A percentile compares a stretch with the other conserved stretches of the same genome.
Conservation (phyloP, 768 basidiomycete species). For the Russula olivacea region DNA sequence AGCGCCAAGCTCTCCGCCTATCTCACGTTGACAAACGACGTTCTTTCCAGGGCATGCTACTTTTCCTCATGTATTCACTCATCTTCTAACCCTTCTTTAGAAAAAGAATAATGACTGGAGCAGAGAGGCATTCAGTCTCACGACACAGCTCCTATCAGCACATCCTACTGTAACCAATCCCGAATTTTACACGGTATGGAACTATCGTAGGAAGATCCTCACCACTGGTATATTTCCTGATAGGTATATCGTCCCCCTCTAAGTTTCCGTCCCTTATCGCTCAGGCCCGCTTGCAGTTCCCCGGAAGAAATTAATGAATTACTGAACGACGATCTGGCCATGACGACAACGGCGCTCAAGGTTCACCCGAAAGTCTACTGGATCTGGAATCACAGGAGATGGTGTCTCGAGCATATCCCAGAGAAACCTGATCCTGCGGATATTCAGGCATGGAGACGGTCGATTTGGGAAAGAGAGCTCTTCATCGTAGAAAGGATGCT, state of each 20-base stretch:
- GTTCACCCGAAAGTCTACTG: slow-evolving; percentile 93
- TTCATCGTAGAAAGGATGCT: slow-evolving; percentile 90
- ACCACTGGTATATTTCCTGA: slow-evolving; percentile 61
- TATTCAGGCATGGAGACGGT: slow-evolving; percentile 62
- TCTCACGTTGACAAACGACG: slow-evolving; percentile 53
- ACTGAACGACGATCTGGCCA: slow-evolving; percentile 65
- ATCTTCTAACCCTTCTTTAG: slow-evolving; percentile 38
- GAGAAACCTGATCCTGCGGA: slow-evolving; percentile 55
- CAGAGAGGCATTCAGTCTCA: slow-evolving; percentile 68
- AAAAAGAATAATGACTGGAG: slow-evolving; percentile 66
- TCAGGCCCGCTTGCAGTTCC: slow-evolving; percentile 38
- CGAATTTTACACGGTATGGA: slow-evolving; percentile 96
- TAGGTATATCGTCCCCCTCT: slow-evolving; percentile 41
- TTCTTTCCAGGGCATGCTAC: slow-evolving; percentile 56
- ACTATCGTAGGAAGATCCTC: slow-evolving; percentile 81
- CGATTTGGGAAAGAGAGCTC: slow-evolving; percentile 81
- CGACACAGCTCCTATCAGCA: slow-evolving; percentile 65
- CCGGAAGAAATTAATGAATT: slow-evolving; percentile 55
- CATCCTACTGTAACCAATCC: slow-evolving; percentile 50
- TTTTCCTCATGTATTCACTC: slow-evolving; percentile 4
- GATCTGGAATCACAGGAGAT: slow-evolving; percentile 97
- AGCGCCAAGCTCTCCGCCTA: slow-evolving; percentile 72
- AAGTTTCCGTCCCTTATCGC: neutral
- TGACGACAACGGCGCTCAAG: slow-evolving; percentile 78
- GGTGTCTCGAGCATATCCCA: slow-evolving; percentile 89